Percentiles rank a stretch among this genome's conserved stretches.
Evolutionary conservation across 1,284 basidiomycete genomes (phyloP).

Genomic region (Rhodotorula sp.): DNA sequence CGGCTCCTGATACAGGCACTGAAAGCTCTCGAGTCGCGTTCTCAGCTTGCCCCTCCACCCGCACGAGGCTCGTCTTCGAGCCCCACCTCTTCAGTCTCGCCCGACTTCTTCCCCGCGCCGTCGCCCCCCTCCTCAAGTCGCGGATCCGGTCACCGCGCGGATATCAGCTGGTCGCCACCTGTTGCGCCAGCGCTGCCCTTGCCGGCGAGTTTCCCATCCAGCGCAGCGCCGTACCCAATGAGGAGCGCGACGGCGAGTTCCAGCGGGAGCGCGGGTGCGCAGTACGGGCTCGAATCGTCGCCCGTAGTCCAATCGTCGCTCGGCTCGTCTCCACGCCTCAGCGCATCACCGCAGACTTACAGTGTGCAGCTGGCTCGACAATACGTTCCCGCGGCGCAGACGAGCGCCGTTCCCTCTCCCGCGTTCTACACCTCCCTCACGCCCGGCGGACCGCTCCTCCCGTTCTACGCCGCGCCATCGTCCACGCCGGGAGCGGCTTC

Average conservation of each 20-base stretch:
- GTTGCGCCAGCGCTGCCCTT: too few species aligned
- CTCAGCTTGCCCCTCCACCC: neutral
- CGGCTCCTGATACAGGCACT: fast-evolving
- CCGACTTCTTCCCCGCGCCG: neutral
- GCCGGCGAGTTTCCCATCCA: too few species aligned
- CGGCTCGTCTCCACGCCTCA: too few species aligned
- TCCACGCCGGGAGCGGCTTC: neutral
- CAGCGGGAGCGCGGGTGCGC: neutral
- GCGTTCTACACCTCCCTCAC: constrained; percentile 7
- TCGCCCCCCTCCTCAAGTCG: neutral
- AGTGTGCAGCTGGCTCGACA: too few species aligned
- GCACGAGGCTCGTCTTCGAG: neutral
- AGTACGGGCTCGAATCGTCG: too few species aligned
- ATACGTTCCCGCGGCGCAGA: neutral
- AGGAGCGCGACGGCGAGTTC: neutral
- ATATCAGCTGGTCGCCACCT: too few species aligned
- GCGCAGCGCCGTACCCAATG: neutral
- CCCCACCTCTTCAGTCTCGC: neutral
- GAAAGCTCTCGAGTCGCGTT: neutral
- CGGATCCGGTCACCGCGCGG: too few species aligned
- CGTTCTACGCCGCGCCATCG: constrained; percentile 9
- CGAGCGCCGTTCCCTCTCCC: neutral
- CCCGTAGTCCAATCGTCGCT: too few species aligned
- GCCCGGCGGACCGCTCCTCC: constrained; percentile 11
- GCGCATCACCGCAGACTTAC: neutral